Conservation (phyloP, 257 asterid species). For the Handroanthus guayacan region DNA sequence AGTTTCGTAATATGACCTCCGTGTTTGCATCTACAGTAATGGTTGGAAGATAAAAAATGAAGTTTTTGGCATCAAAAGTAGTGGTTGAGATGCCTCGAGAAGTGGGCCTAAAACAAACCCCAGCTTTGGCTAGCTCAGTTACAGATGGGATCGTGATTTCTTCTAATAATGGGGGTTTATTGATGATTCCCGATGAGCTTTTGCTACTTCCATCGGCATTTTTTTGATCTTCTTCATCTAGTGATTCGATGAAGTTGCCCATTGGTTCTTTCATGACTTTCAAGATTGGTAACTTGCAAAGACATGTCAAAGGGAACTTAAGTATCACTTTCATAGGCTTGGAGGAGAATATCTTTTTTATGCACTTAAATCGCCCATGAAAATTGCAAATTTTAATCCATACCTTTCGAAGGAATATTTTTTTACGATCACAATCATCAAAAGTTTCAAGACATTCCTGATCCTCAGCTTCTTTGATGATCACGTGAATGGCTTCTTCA, state of each 20-base stretch:
- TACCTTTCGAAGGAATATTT: background rate
- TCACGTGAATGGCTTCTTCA: background rate
- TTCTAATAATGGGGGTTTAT: constrained; percentile 35
- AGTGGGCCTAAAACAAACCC: constrained; percentile 5
- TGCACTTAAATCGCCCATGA: constrained; percentile 5
- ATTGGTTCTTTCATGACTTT: constrained; percentile 33
- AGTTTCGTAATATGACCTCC: constrained; percentile 40
- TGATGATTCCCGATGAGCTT: background rate
- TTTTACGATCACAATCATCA: background rate
- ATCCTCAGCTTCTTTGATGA: background rate
- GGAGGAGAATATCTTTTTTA: constrained; percentile 31
- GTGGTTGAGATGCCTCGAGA: background rate
- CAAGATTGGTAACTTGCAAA: constrained; percentile 39
- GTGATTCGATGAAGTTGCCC: constrained; percentile 14
- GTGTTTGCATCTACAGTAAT: background rate
- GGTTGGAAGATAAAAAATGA: constrained; percentile 13
- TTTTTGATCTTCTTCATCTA: background rate
- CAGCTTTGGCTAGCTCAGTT: constrained; percentile 4
- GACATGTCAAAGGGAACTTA: constrained; percentile 42
- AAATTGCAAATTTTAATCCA: constrained; percentile 30
- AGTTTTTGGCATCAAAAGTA: background rate
- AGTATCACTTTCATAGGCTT: constrained; percentile 35
- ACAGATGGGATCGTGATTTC: constrained; percentile 25
- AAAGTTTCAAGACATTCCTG: no score
- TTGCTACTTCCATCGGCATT: background rate